phyloP scores from a whole-genome alignment of 805 yeast species.

The Hanseniaspora clermontiae region DNA sequence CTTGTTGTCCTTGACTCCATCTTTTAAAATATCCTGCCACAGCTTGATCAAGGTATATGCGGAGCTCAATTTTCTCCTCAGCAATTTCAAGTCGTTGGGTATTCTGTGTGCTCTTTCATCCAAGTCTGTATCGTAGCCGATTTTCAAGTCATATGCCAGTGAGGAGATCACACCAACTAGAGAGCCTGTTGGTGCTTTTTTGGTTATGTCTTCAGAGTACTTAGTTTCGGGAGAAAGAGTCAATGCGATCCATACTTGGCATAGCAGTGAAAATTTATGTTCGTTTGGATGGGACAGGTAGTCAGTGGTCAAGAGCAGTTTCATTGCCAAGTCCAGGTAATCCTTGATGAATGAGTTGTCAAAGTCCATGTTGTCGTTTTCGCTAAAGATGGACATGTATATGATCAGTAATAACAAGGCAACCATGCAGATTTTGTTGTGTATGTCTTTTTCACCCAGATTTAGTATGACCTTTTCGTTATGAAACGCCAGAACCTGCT shows the following conservation, averaged over 20 bases:
- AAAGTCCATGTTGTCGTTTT: conserved; percentile 12
- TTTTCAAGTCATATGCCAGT: conserved; percentile 21
- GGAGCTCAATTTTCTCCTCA: conserved; percentile 9
- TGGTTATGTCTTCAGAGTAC: conserved; percentile 23
- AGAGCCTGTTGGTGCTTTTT: conserved; percentile 27
- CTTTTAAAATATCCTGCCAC: conserved; percentile 10
- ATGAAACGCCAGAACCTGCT: conserved; percentile 18
- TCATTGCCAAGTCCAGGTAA: conserved; percentile 19
- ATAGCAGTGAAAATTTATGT: conserved; percentile 21
- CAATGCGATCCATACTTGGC: conserved; percentile 25
- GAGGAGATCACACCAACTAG: conserved; percentile 23
- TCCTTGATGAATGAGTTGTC: conserved; percentile 17
- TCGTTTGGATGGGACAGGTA: conserved; percentile 26
- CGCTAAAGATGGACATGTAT: conserved; percentile 18
- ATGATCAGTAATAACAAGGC: conserved; percentile 22
- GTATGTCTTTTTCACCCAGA: conserved; percentile 22
- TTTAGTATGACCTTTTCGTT: conserved; percentile 17
- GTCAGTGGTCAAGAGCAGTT: conserved; percentile 23
- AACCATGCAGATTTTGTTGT: conserved; percentile 23
- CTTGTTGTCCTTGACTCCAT: background rate
- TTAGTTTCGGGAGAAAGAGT: conserved; percentile 27
- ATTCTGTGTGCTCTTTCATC: conserved; percentile 20
- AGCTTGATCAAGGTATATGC: background rate
- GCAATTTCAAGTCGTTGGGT: conserved; percentile 9
- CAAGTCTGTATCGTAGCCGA: conserved; percentile 27